Evolutionary conservation across 2,329 filamentous ascomycete genomes (phyloP), one percentile per base, ranked within the genome.

Genomic region (Trichoderma endophyticum): DNA sequence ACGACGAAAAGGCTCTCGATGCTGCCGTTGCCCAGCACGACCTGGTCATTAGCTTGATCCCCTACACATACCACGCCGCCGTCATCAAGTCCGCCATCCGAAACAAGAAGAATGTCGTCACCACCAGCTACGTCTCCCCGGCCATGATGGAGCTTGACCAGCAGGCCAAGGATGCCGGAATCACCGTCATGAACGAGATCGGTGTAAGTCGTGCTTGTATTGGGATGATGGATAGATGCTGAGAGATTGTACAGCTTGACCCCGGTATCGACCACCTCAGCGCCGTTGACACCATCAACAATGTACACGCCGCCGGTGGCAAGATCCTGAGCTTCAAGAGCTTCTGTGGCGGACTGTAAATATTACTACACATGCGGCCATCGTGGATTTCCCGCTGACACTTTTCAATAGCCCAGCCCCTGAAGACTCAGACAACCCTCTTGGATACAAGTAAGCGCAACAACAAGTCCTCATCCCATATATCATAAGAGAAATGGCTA

Each of bases 141-240:
- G 93, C 93, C 75, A 98, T 98, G 94, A 83, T 91, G 84, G 95
- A 95, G 85, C 90, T 98, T 65, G 92, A 98, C 78, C 86, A 90
- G 77, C 86, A 92, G 77, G 30, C 30, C 32, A 97, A 97, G 87
- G 92, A 92, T 74, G 95, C 95, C 21, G 95, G 94, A 73, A 98
- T 98, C 80, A 97, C 94, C 12, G 95, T 98, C 80, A 95, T 98
- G 92, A 98, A 98, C 84, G 95, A 98, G 88, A 97, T 97, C 80
- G 94, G 94, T 74, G 28, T 63, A 68, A 80, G 67, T 54, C 60
- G 97, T 97, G 87, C 84, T 21, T 12, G 3, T 12, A 9, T 12
- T 48, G 1, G 18, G 36, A 1, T 3, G 6, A 48, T 9, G 2
- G 2, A 51, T 14, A 4, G 6, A 12, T 34, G 24, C 43, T 54